Percentiles rank a stretch among this genome's conserved stretches.
Evolutionary conservation across 306 rosid species (phyloP).

Genomic region (Prunus dulcis): DNA sequence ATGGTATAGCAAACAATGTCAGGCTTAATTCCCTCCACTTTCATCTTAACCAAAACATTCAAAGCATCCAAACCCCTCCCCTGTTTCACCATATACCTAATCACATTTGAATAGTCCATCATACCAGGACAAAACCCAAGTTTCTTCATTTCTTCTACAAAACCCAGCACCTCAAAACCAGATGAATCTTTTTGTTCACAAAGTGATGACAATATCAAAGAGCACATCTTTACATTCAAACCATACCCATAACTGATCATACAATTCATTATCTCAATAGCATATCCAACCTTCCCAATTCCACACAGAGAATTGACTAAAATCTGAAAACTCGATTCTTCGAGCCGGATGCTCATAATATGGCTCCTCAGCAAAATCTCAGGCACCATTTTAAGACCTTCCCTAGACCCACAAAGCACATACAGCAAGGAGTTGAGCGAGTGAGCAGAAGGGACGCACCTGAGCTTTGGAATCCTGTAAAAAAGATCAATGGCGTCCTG

Average conservation of each 20-base stretch:
- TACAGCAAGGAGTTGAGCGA: constrained; percentile 59
- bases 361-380: constrained; percentile 52
- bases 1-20: constrained; percentile 73
- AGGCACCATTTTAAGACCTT: constrained; percentile 57
- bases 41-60: constrained; percentile 48
- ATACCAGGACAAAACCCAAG: constrained; percentile 58
- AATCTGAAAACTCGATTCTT: constrained; percentile 62
- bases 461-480: constrained; percentile 56
- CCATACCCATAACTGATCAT: constrained; percentile 62
- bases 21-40: constrained; percentile 60
- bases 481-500: constrained; percentile 63
- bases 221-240: constrained; percentile 49
- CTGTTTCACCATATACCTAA: constrained; percentile 53
- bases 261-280: constrained; percentile 50
- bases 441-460: constrained; percentile 65
- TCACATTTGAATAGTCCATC: constrained; percentile 56
- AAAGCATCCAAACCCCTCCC: constrained; percentile 53
- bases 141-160: constrained; percentile 51
- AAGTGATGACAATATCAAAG: constrained; percentile 57
- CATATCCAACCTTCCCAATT: constrained; percentile 51
- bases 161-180: constrained; percentile 40
- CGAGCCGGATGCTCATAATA: constrained; percentile 56
- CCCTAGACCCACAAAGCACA: constrained; percentile 51
- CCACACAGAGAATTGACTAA: constrained; percentile 56
- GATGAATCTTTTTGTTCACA: constrained; percentile 39